Evolutionary conservation across 371 early-diverging fungal genomes (phyloP).

Genomic region (Paraphysoderma sedebokerense): DNA sequence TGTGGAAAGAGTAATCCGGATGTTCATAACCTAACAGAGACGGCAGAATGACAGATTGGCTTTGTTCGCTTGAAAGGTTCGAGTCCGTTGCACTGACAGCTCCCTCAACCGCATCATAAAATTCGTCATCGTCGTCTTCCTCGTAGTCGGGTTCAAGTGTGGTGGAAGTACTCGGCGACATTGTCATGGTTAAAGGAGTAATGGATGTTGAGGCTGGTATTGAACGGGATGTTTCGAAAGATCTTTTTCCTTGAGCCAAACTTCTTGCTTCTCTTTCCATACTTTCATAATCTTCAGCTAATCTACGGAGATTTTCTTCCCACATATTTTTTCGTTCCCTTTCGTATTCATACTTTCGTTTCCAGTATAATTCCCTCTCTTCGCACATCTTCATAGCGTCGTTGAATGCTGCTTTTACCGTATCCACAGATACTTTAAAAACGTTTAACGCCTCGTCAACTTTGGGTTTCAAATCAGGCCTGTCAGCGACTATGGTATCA

Average conservation of each 20-base stretch:
- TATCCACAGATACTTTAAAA: conserved; percentile 1
- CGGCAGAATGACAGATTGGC: conserved; percentile 10
- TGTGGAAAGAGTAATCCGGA: conserved; percentile 4
- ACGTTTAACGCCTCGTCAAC: neutral
- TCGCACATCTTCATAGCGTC: conserved; percentile 20
- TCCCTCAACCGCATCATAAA: conserved; percentile 18
- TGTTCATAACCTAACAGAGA: conserved; percentile 21
- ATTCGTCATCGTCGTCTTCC: conserved; percentile 9
- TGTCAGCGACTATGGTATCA: neutral
- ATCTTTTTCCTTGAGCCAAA: conserved; percentile 11
- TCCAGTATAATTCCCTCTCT: conserved; percentile 29
- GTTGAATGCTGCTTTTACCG: conserved; percentile 8
- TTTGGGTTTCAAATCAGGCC: neutral
- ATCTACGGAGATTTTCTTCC: conserved; percentile 21
- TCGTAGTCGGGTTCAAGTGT: conserved; percentile 24
- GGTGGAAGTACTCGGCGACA: conserved; percentile 44
- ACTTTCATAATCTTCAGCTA: conserved; percentile 22
- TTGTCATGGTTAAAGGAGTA: conserved; percentile 21
- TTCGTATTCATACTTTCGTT: conserved; percentile 19
- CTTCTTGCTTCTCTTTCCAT: conserved; percentile 13
- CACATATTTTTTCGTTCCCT: conserved; percentile 22
- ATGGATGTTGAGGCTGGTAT: too few species aligned
- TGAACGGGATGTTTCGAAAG: conserved; percentile 11
- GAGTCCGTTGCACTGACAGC: neutral
- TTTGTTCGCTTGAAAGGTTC: neutral